A percentile compares a stretch with the other conserved stretches of the same genome.
Evolutionary conservation across 2,329 filamentous ascomycete species (phyloP).

Genomic region (Fusarium sororula): DNA sequence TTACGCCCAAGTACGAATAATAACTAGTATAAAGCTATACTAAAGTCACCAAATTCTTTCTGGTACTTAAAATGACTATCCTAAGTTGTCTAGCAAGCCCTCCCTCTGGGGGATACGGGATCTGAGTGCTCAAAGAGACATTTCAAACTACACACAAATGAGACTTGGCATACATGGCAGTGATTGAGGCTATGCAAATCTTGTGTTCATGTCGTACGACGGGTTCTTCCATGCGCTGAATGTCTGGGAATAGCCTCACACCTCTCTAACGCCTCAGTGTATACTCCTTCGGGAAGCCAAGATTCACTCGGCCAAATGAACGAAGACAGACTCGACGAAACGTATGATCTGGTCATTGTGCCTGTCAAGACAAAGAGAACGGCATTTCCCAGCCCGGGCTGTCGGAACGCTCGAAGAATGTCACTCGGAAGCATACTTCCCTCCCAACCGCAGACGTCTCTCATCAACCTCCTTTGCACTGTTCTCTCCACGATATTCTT

Average conservation of each 20-base stretch:
- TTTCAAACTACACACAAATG: not conserved
- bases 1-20: not conserved
- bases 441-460: not conserved
- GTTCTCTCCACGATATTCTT: not conserved
- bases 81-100: not conserved
- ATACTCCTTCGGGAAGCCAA: not conserved
- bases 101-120: not conserved
- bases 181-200: not conserved
- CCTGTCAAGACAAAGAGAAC: not conserved
- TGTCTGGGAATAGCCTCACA: not conserved
- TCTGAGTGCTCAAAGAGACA: not conserved
- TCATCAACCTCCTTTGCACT: not conserved
- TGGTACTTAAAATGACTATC: not conserved
- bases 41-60: not conserved
- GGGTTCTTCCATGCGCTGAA: not conserved
- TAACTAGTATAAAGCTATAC: not conserved
- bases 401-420: not conserved
- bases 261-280: not conserved
- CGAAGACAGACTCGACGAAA: not conserved
- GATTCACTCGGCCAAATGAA: not conserved
- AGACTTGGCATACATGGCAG: not conserved
- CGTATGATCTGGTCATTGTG: not conserved
- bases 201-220: not conserved
- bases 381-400: not conserved
- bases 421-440: not conserved